phyloP scores from a whole-genome alignment of 106 monocot genomes.

The Dendrobium nobile region DNA sequence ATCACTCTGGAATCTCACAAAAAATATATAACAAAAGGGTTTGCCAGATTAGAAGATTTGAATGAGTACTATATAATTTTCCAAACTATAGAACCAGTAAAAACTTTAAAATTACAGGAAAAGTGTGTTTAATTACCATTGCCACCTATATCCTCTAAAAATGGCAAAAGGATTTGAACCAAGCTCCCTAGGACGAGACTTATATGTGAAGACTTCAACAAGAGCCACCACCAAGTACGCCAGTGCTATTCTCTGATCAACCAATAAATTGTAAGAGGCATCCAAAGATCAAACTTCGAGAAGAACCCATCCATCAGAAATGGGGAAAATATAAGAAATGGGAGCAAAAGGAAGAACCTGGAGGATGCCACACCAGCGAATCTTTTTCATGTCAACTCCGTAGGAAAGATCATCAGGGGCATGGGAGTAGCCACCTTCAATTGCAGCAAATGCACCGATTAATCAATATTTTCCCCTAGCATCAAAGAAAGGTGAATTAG shows the following conservation, averaged over 20 bases:
- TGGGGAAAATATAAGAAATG: neutral
- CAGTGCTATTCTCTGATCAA: slow-evolving; percentile 19
- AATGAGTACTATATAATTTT: neutral
- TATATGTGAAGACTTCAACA: slow-evolving; percentile 16
- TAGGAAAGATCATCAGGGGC: slow-evolving; percentile 42
- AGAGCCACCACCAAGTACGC: slow-evolving; percentile 21
- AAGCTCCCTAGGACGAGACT: slow-evolving; percentile 14
- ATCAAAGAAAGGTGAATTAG: neutral
- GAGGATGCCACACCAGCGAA: slow-evolving; percentile 45
- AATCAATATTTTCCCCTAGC: neutral
- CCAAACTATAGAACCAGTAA: neutral
- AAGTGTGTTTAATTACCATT: slow-evolving; percentile 11
- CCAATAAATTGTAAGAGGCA: neutral
- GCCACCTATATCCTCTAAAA: slow-evolving; percentile 23
- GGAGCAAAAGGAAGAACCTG: slow-evolving; percentile 20
- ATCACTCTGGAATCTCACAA: neutral
- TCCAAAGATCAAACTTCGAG: neutral
- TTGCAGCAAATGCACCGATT: neutral
- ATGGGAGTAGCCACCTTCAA: slow-evolving; percentile 44
- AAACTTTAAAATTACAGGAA: neutral
- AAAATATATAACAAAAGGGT: neutral
- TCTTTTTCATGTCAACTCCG: slow-evolving; percentile 46
- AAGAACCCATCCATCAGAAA: neutral
- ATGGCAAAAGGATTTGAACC: slow-evolving; percentile 13
- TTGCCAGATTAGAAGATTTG: neutral